Base-by-base conservation (phyloP, 352 stramenopile genomes). In the Globisporangium yorkense region DNA sequence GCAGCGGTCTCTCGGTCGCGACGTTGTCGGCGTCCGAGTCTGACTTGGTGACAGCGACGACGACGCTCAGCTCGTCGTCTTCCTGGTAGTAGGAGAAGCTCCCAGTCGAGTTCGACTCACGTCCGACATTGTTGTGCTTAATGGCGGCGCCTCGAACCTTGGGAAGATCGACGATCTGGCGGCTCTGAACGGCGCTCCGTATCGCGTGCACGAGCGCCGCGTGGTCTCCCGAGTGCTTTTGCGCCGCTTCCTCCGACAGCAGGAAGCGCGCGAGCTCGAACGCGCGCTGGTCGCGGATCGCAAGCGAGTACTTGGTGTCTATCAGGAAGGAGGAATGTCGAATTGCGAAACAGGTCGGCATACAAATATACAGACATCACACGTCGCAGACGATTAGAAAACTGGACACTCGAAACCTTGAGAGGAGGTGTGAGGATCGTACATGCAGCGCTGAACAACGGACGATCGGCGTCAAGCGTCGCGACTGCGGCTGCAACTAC, bases 251-350 rank as follows among this genome's bases (percentile, higher is more conserved):
- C 15, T 37, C 39, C 0, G 57, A 62, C 7, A 62, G 24, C 57
- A 62, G 48, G 49, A 46, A 57, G 10, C 13, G 5, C 27, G 49
- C 31, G 18, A 62, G 40, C 41, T 31, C 31, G 21, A 51, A 62
- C 57, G 18, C 10, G 10, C 39, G 57, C 41, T 51, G 57, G 41
- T 57, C 37, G 7, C 20, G n/a, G 43, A 62, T 62, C 40, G 0
- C 20, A 5, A 60, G 5, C 29, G 15, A 27, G 18, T 31, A 43
- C 18, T 15, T 12, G 49, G 10, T 0, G 1, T 10, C 20, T 43
- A 4, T 2, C 13, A n/a, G 4, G 7, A 20, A n/a, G 4, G 7
- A 20, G 8, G 16, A 20, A 7, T 44, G 39, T 44, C 39, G 9
- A 45, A 35, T n/a, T 12, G 7, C 4, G 16, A 15, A 56, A 12